A percentile compares a stretch with the other conserved stretches of the same genome.
These are phyloP conservation scores for Bigelowiella natans DNA, from an alignment of 78 protist species.

Conservation along the genomic window DNA sequence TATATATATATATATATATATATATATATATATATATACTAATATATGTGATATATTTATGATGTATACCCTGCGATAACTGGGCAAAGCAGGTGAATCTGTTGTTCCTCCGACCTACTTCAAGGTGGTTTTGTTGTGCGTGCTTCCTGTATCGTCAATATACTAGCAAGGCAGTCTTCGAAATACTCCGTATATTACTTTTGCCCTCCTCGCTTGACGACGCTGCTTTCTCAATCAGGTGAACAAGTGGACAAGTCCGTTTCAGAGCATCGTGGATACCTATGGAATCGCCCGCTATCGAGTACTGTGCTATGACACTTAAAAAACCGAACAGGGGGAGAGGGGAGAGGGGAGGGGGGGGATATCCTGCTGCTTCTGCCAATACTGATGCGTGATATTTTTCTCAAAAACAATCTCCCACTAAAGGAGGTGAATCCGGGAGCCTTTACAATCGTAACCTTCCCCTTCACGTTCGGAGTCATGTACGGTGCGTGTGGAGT, in stretches of 20 bases:
- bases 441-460: background rate
- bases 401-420: no score
- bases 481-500: background rate
- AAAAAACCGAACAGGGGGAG: no score
- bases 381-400: no score
- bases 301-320: background rate
- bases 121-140: no score
- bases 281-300: background rate
- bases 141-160: no score
- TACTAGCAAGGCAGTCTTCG: no score
- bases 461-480: background rate
- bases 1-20: background rate
- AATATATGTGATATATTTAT: background rate
- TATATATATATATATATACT: background rate
- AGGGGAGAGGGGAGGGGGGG: no score
- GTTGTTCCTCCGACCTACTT: background rate
- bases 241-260: background rate
- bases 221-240: no score
- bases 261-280: background rate
- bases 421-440: background rate
- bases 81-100: background rate
- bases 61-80: background rate
- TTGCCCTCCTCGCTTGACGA: no score
- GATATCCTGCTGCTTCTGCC: no score
- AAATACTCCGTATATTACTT: no score